Evolutionary conservation across 2,329 filamentous ascomycete genomes (phyloP), one percentile per base, ranked within the genome.

Genomic region (Hymenoscyphus infarciens): DNA sequence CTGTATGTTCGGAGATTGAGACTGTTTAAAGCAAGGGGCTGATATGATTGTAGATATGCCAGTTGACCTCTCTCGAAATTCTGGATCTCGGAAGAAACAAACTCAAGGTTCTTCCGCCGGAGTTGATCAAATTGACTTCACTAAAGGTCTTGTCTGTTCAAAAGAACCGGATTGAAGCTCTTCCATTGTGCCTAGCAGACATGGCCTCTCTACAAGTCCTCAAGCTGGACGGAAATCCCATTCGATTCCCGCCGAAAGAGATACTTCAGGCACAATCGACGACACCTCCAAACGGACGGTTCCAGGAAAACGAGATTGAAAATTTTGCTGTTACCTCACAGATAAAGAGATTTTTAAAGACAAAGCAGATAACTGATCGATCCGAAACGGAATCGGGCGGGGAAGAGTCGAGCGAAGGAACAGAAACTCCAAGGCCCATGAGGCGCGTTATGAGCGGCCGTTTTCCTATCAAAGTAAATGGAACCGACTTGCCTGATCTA

Each of bases 71-170:
- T 38, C 84, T 98, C 61, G 93, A 98, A 77, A 97, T 97, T 63
- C 84, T 98, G 65, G 94, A 98, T 77, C 83, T 98, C 61, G 93
- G 92, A 74, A 86, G 91, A 70, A 98, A 98, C 74, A 91, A 89
- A 74, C 87, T 98, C 65, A 85, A 84, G 56, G 80, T 84, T 10
- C 82, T 98, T 1, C 92, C 94, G 0, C 85, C 88, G 56, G 89
- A 93, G 60, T 90, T 97, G 65, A 85, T 84, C 64, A 91, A 87
- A 72, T 81, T 98, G 71, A 88, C 87, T 5, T 96, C 91, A 1
- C 80, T 98, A 67, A 96, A 96, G 73, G 93, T 97, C 16, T 81
- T 98, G 61, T 93, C 92, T 1, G 84, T 97, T 39, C 89, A 91
- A 69, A 91, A 90, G 73, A 97, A 97, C 74, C 86, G 89, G 64